Base-by-base conservation (phyloP, 1,284 basidiomycete species). In the Sanghuangporus weigelae region DNA sequence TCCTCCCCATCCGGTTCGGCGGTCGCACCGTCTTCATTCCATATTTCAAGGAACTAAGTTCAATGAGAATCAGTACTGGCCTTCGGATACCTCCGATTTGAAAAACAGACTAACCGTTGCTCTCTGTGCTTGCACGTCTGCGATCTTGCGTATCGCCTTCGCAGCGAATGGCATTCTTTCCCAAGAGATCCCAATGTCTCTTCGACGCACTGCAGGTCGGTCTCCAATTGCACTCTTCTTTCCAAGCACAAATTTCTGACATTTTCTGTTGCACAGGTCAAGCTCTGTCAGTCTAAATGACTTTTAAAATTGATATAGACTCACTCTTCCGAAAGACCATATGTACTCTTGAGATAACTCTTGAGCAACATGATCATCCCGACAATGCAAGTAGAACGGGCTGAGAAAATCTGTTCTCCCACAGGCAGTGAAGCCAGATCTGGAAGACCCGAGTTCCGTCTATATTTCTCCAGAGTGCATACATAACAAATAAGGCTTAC, bases 201-300 rank as follows among this genome's bases (percentile, higher is more conserved):
- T 79, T 19, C 84, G 82, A 67, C 83, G 85, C 3, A 78, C 73
- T 1, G 86, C 89, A n/a, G 90, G 81, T 71, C 86, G 90, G 73
- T 97, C 95, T 0, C 93, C 94, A 3, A 89, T 71, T 0, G 89
- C 84, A 60, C 86, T 91, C 75, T 96, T 96, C 81, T 96, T 96
- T 23, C 90, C 90, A 3, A 87, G 74, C 2, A 87, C 81, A 70
- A 91, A 95, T 74, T 94, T 95, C 46, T 84, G 80, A 69, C 93
- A 93, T 90, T 96, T 96, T 59, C 93, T 96, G 66, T 3, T 31
- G 16, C 6, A 63, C 26, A 65, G 63, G 16, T 42, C 36, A 19
- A 31, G 8, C 2, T 19, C 16, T 19, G 16, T n/a, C 16, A 7
- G 7, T 7, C 44, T 19, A 7, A n/a, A 46, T 14, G 16, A 46